These are phyloP conservation scores for Halenospora varia DNA, from an alignment of 495 filamentous ascomycete species.

Conservation along the genomic window DNA sequence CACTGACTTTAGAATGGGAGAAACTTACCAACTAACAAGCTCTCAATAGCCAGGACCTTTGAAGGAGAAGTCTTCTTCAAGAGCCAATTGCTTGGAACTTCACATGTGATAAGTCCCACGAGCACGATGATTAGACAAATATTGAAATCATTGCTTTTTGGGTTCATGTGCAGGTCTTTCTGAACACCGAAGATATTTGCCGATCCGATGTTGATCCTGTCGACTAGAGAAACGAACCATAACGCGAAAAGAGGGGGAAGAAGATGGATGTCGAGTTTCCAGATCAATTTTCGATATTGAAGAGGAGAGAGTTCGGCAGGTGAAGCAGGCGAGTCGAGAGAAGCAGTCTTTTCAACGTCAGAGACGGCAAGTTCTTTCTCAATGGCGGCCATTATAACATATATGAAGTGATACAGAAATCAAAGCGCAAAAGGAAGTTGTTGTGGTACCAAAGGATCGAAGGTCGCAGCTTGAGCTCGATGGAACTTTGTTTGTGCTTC, in stretches of 20 bases:
- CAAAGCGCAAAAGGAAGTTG: background rate
- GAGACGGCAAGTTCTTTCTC: background rate
- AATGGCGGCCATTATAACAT: background rate
- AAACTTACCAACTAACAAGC: conserved; percentile 39
- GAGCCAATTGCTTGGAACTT: conserved; percentile 45
- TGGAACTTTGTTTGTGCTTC: too few species aligned
- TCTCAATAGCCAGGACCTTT: conserved; percentile 48
- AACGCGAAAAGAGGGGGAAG: conserved; percentile 20
- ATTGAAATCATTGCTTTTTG: conserved; percentile 35
- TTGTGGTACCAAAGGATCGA: too few species aligned
- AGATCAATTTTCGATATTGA: conserved; percentile 17
- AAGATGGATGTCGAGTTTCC: conserved; percentile 23
- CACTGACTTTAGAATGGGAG: conserved; percentile 44
- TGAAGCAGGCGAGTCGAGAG: background rate
- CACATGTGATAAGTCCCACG: conserved; percentile 57
- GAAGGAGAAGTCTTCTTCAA: conserved; percentile 48
- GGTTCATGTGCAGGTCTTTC: conserved; percentile 46
- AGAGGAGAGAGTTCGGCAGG: background rate
- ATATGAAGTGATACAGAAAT: background rate
- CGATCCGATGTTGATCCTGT: conserved; percentile 51
- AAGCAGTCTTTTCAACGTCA: background rate
- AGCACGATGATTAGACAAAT: conserved; percentile 52
- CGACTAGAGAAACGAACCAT: conserved; percentile 22
- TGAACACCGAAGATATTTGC: conserved; percentile 50
- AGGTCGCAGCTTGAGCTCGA: too few species aligned